Conservation (phyloP, 441 rosid genomes). For the Croton setiger region DNA sequence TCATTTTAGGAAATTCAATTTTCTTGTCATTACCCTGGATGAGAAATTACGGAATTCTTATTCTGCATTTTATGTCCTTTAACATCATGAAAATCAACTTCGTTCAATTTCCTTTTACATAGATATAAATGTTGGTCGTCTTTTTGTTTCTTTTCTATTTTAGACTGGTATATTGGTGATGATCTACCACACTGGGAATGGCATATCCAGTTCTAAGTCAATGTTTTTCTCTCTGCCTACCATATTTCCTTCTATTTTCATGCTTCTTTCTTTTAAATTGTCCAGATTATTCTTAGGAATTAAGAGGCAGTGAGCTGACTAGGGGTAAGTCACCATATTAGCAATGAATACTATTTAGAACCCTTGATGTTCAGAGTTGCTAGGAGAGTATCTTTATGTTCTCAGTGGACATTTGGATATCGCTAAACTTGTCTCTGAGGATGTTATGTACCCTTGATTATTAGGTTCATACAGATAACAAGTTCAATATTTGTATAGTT, state of each 20-base stretch:
- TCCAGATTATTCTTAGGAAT: neutral
- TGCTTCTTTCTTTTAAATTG: neutral
- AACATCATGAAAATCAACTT: neutral
- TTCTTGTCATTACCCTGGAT: constrained; percentile 4
- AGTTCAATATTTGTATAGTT: neutral
- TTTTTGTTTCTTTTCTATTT: constrained; percentile 1
- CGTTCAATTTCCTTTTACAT: neutral
- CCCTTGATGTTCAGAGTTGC: neutral
- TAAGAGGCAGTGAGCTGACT: neutral
- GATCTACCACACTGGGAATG: neutral
- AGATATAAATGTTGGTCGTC: neutral
- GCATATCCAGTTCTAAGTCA: neutral
- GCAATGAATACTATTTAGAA: neutral
- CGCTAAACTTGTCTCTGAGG: neutral
- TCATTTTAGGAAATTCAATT: neutral
- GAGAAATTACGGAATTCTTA: constrained; percentile 1
- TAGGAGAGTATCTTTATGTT: neutral
- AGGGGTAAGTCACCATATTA: neutral
- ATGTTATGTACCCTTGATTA: neutral
- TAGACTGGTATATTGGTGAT: constrained; percentile 4
- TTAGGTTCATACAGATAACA: neutral
- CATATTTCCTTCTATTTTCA: neutral
- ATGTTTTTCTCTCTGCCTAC: neutral
- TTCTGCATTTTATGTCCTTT: neutral
- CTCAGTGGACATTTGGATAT: neutral